Base-by-base conservation (phyloP, 164 flowering plant genomes). In the Berberis thunbergii region DNA sequence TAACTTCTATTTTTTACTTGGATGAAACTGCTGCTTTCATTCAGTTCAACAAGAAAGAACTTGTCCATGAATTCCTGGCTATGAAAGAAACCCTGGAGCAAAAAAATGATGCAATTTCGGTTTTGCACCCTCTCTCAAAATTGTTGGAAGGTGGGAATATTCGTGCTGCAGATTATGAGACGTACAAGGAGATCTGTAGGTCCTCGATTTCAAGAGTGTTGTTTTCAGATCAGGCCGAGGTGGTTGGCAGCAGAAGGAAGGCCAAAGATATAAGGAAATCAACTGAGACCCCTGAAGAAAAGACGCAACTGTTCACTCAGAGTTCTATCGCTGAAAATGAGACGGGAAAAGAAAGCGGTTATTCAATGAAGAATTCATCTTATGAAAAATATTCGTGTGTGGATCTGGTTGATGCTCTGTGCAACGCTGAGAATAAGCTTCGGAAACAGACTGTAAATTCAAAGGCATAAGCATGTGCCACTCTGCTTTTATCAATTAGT, bases 181-280 rank as follows among this genome's bases (percentile, higher is more conserved):
- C 68, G 39, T 94, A 94, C 54, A 86, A 75, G 68, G 83, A 87
- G 57, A 84, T 91, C 4, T 87, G 95, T 71, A 68, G 85, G 57
- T 91, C 93, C 43, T 73, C 95, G 7, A 45, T 79, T 26, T 82
- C 97, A 4, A 72, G 77, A 61, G 43, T 74, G 54, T 65, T 81
- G 58, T 85, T 90, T 73, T 80, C 94, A 1, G 96, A 94, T 69
- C 99, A 94, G 72, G 96, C 91, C 12, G 76, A 81, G 64, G 86
- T 86, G 0, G 75, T 83, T 7, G 80, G 84, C 13, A 67, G 76
- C 46, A 77, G 69, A 61, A 68, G 73, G 80, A 80, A 75, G 49
- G 71, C 74, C 41, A 68, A 61, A 64, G 57, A 58, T 26, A 26
- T 26, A 26, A 26, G 26, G 26, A 26, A 26, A 26, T 26, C 26